Evolutionary conservation across 2,329 filamentous ascomycete genomes (phyloP).

Genomic region (Colletotrichum endophyticum): DNA sequence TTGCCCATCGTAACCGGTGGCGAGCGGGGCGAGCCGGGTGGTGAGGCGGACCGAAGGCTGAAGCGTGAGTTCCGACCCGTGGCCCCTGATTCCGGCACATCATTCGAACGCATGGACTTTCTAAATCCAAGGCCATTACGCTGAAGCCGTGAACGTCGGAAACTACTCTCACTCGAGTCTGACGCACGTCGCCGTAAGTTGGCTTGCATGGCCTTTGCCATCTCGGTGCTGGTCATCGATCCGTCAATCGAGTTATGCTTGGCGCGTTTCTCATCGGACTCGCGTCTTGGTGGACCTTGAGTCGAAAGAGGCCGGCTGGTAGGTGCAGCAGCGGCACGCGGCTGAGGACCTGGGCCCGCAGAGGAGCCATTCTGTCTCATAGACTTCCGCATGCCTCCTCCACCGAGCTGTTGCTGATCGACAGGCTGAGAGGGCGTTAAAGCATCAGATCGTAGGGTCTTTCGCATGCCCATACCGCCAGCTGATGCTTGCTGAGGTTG

Average conservation of each 20-base stretch:
- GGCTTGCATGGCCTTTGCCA: conserved; percentile 28
- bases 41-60: conserved; percentile 74
- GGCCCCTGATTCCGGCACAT: conserved; percentile 45
- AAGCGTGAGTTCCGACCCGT: conserved; percentile 47
- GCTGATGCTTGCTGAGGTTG: conserved; percentile 19
- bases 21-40: conserved; percentile 58
- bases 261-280: not conserved
- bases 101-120: conserved; percentile 69
- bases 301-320: conserved; percentile 1
- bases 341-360: not conserved
- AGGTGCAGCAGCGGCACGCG: not conserved
- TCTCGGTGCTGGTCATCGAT: conserved; percentile 19
- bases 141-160: conserved; percentile 66
- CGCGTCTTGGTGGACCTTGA: not conserved
- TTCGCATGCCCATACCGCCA: conserved; percentile 28
- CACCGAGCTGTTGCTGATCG: not conserved
- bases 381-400: conserved; percentile 33
- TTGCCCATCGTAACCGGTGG: conserved; percentile 45
- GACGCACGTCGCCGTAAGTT: conserved; percentile 59
- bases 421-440: not conserved
- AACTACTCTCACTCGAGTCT: conserved; percentile 80
- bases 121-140: conserved; percentile 67
- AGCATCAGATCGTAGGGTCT: conserved; percentile 20
- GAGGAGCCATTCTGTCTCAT: conserved; percentile 21
- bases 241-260: conserved; percentile 7